Conservation (phyloP, 345 rosid species). For the Orychophragmus violaceus region DNA sequence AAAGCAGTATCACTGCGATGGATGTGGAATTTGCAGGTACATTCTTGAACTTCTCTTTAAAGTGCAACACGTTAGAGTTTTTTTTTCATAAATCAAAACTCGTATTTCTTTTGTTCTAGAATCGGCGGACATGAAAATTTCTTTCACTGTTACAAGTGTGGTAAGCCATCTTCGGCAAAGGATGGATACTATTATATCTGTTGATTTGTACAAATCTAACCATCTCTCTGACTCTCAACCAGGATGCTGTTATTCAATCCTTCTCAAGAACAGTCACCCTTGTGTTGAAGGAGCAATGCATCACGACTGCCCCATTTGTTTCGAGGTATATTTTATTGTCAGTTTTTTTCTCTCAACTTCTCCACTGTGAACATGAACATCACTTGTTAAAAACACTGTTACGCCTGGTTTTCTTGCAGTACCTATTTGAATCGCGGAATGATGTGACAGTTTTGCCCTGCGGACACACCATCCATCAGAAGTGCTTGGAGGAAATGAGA, state of each 20-base stretch:
- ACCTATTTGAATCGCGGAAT: slow-evolving; percentile 60
- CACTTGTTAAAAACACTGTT: neutral
- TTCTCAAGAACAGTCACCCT: slow-evolving; percentile 64
- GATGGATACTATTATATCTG: neutral
- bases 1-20: slow-evolving; percentile 76
- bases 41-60: neutral
- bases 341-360: neutral
- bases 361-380: neutral
- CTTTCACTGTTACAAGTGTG: slow-evolving; percentile 87
- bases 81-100: neutral
- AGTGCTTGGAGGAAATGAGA: slow-evolving; percentile 79
- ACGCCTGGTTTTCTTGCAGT: slow-evolving; percentile 42
- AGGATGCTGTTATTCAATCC: slow-evolving; percentile 88
- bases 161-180: slow-evolving; percentile 36
- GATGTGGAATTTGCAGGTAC: slow-evolving; percentile 97
- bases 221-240: neutral
- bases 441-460: slow-evolving; percentile 78
- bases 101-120: slow-evolving; percentile 33
- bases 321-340: slow-evolving; percentile 50
- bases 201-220: neutral
- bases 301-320: slow-evolving; percentile 89
- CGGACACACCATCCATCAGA: slow-evolving; percentile 77
- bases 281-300: slow-evolving; percentile 99
- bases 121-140: slow-evolving; percentile 80
- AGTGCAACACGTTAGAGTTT: neutral